A percentile compares a stretch with the other conserved stretches of the same genome.
These are phyloP conservation scores for Aspergillus chevalieri DNA, from an alignment of 2,329 filamentous ascomycete species.

Conservation along the genomic window DNA sequence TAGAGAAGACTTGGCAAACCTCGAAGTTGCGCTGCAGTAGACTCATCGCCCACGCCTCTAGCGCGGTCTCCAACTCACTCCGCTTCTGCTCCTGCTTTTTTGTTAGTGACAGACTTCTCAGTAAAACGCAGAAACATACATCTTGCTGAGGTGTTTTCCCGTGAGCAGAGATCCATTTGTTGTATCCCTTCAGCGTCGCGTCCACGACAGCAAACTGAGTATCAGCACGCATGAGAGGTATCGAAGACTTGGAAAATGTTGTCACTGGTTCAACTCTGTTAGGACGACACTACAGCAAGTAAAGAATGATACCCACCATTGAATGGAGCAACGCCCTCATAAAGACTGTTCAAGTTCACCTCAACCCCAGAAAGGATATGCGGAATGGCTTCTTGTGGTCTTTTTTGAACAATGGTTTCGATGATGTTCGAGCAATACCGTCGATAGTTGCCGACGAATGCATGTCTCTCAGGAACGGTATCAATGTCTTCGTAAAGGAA, in stretches of 20 bases:
- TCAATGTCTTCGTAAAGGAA: constrained; percentile 93
- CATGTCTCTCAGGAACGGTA: constrained; percentile 85
- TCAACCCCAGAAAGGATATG: constrained; percentile 81
- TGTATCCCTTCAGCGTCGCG: constrained; percentile 79
- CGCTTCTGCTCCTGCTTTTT: constrained; percentile 30
- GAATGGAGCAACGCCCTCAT: constrained; percentile 63
- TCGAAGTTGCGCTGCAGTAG: constrained; percentile 38
- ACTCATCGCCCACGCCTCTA: constrained; percentile 38
- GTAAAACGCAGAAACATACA: constrained; percentile 20
- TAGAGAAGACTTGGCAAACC: constrained; percentile 14
- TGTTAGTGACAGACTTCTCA: not conserved
- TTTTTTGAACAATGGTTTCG: constrained; percentile 74
- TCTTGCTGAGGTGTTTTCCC: constrained; percentile 48
- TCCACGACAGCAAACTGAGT: constrained; percentile 86
- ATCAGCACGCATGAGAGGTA: constrained; percentile 63
- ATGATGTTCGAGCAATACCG: constrained; percentile 84
- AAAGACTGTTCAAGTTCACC: constrained; percentile 65
- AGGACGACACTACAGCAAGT: not conserved
- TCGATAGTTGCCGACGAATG: constrained; percentile 91
- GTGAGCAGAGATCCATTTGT: constrained; percentile 63
- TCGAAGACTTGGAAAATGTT: constrained; percentile 36
- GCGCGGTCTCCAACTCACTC: constrained; percentile 30
- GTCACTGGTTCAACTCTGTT: constrained; percentile 19
- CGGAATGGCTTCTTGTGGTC: constrained; percentile 75
- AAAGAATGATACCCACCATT: constrained; percentile 46